phyloP scores from a whole-genome alignment of 192 early-diverging fungal species.

The Backusella macrospora region DNA sequence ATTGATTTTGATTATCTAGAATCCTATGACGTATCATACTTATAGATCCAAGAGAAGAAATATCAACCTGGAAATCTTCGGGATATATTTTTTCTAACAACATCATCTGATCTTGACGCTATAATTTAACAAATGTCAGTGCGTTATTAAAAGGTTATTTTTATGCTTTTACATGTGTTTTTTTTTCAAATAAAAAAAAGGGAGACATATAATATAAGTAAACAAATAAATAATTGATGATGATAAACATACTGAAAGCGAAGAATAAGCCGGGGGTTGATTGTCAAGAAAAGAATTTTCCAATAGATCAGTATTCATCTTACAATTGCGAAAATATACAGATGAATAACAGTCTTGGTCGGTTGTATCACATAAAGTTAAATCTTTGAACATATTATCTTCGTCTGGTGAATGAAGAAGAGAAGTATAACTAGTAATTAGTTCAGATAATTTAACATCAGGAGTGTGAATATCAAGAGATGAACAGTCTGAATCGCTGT shows the following conservation, averaged over 20 bases:
- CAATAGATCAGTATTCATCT: not conserved
- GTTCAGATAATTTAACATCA: not conserved
- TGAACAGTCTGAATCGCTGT: constrained; percentile 1
- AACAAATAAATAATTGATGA: not conserved
- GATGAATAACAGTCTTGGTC: not conserved
- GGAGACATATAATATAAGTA: not conserved
- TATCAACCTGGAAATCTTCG: constrained; percentile 7
- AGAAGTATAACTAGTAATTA: not conserved
- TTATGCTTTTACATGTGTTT: not conserved
- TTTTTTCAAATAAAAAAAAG: not conserved
- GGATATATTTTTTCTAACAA: constrained; percentile 22
- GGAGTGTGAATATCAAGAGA: constrained; percentile 9
- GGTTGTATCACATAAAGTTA: not conserved
- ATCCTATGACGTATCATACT: not conserved
- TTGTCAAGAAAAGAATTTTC: not conserved
- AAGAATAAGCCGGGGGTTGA: not conserved
- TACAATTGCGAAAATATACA: not conserved
- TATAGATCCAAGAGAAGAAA: not conserved
- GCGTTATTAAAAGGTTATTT: not conserved
- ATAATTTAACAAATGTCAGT: constrained; percentile 16
- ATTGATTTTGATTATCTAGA: not conserved
- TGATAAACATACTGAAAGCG: constrained; percentile 4
- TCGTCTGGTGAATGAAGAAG: not conserved
- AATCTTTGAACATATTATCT: not conserved
- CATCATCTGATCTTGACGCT: constrained; percentile 28